phyloP scores from a whole-genome alignment of 306 rosid species.

The Gleditsia sinensis region DNA sequence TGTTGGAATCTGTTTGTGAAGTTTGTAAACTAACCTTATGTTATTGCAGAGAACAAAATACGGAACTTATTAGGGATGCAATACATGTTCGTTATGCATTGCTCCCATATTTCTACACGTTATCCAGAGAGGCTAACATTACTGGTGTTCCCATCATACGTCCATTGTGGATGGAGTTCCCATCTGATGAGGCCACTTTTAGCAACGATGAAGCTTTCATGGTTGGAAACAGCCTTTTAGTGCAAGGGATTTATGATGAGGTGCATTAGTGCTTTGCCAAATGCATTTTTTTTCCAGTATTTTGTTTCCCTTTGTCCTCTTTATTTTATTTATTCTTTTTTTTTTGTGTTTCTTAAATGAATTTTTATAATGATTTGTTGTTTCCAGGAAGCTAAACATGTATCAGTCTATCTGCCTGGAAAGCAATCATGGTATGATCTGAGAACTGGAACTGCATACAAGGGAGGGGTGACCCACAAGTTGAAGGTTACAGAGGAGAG shows the following conservation, averaged over 20 bases:
- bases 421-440: slow-evolving; percentile 85
- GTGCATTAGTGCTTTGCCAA: slow-evolving; percentile 46
- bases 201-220: slow-evolving; percentile 92
- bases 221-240: slow-evolving; percentile 92
- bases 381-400: slow-evolving; percentile 68
- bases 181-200: slow-evolving; percentile 89
- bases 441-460: slow-evolving; percentile 69
- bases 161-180: slow-evolving; percentile 98
- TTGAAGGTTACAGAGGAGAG: slow-evolving; percentile 71
- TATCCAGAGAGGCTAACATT: slow-evolving; percentile 86
- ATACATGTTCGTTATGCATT: slow-evolving; percentile 81
- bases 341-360: slow-evolving; percentile 23
- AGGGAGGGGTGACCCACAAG: slow-evolving; percentile 79
- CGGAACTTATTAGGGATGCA: slow-evolving; percentile 80
- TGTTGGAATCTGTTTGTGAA: slow-evolving; percentile 18
- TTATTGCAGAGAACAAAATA: slow-evolving; percentile 74
- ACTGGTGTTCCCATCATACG: slow-evolving; percentile 88
- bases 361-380: slow-evolving; percentile 17
- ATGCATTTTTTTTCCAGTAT: slow-evolving; percentile 14
- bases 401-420: slow-evolving; percentile 89
- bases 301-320: background rate
- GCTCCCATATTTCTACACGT: slow-evolving; percentile 89
- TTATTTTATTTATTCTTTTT: slow-evolving; percentile 1
- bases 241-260: slow-evolving; percentile 92
- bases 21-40: slow-evolving; percentile 29